Base-by-base conservation (phyloP, 2,329 filamentous ascomycete species). In the Microcera coccophila region DNA sequence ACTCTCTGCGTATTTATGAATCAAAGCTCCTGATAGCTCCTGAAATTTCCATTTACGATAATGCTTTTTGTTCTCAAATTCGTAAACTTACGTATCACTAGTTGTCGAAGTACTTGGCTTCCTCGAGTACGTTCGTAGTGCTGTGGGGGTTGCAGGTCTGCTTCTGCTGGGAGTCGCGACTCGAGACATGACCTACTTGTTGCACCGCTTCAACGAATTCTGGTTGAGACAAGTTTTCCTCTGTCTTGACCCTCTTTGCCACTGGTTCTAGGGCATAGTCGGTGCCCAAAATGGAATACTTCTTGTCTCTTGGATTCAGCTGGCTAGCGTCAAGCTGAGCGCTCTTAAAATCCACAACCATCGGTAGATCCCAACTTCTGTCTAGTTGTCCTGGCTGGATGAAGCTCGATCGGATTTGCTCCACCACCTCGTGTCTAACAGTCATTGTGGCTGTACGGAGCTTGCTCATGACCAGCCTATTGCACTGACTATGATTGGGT, bases 401-500 rank as follows among this genome's bases (percentile, higher is more conserved):
- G n/a, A 62, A 36, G 12, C 49, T 45, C 9, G 53, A 54, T 5
- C 54, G 53, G 18, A 65, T 62, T 32, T 62, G 50, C 31, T 62
- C 57, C 10, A 62, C 48, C 32, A 60, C 44, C 19, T 44, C 42
- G 33, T 48, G 50, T 10, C 48, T 53, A 16, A 38, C 36, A 35
- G 17, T 40, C 12, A 19, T 29, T 18, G 37, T 28, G 19, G 35
- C 19, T 9, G 38, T 42, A 15, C 29, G 46, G 10, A 32, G 18
- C n/a, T 49, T 52, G 5, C 43, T 41, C 20, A 42, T 44, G 5
- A 54, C 48, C 14, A 50, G 50, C 7, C 55, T 52, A 29, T 54
- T 56, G 44, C 53, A 58, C 42, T 54, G 55, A 31, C 34, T 58
- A 18, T 57, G 53, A 28, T 49, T 53, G 24, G 39, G 40, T 19